A percentile compares a stretch with the other conserved stretches of the same genome.
Conservation (phyloP, 495 filamentous ascomycete species). For the Friedmanniomyces simplex region DNA sequence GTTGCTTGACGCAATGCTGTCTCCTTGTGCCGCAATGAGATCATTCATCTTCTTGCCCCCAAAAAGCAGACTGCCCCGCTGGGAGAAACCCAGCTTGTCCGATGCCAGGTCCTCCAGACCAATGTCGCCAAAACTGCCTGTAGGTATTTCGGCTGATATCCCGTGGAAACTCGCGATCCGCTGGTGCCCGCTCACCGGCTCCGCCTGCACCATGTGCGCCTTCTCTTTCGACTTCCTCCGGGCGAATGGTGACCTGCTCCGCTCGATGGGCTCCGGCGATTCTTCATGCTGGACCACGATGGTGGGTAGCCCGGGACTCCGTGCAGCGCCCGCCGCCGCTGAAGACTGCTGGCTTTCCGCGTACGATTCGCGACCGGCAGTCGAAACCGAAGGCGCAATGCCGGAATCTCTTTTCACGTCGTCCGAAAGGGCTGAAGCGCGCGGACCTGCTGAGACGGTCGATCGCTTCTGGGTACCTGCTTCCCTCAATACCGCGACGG, state of each 20-base stretch:
- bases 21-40: conserved; percentile 11
- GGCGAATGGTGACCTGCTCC: conserved; percentile 5
- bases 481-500: neutral
- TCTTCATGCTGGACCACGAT: conserved; percentile 29
- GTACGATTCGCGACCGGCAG: conserved; percentile 4
- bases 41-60: conserved; percentile 41
- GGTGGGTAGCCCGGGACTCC: conserved; percentile 29
- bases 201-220: neutral
- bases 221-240: conserved; percentile 4
- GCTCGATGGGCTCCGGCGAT: neutral
- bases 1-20: neutral
- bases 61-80: conserved; percentile 56
- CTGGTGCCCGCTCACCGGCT: neutral
- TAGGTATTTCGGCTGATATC: conserved; percentile 49
- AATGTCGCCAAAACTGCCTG: conserved; percentile 39
- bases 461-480: neutral
- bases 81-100: conserved; percentile 48
- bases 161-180: conserved; percentile 35
- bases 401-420: conserved; percentile 23
- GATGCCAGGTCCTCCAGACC: conserved; percentile 33
- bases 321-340: neutral
- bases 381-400: conserved; percentile 19
- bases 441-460: neutral
- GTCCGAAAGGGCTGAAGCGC: neutral
- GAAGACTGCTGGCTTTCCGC: conserved; percentile 4